A percentile compares a stretch with the other conserved stretches of the same genome.
Evolutionary conservation across 306 rosid genomes (phyloP).

Genomic region (Vicia villosa): DNA sequence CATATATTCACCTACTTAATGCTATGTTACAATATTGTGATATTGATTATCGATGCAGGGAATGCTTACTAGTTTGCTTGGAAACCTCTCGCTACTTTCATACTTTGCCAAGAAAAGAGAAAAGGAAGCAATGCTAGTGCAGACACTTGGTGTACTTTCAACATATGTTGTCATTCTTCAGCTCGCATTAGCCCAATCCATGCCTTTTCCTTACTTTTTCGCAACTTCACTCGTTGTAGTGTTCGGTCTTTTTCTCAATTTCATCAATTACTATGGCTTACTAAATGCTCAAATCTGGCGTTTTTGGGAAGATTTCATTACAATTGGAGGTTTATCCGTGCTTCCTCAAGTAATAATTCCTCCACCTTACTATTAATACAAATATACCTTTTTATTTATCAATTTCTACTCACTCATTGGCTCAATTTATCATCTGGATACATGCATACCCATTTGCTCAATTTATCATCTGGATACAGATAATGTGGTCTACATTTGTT

Average conservation of each 20-base stretch:
- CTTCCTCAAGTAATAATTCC: conserved; percentile 73
- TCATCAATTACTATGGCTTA: conserved; percentile 64
- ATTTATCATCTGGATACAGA: conserved; percentile 50
- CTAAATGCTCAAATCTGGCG: conserved; percentile 67
- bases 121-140: conserved; percentile 80
- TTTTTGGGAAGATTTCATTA: conserved; percentile 86
- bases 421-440: conserved; percentile 29
- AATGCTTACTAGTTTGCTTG: conserved; percentile 84
- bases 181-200: conserved; percentile 78
- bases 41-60: conserved; percentile 54
- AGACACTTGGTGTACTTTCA: conserved; percentile 73
- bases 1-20: no score
- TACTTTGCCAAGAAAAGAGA: conserved; percentile 91
- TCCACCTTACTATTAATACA: conserved; percentile 13
- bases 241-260: conserved; percentile 77
- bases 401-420: neutral
- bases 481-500: conserved; percentile 99
- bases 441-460: conserved; percentile 40
- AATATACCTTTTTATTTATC: conserved; percentile 7
- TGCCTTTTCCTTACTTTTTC: conserved; percentile 75
- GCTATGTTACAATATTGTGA: no score
- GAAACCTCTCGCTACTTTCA: conserved; percentile 81
- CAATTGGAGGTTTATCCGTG: conserved; percentile 81
- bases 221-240: conserved; percentile 62
- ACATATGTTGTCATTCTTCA: conserved; percentile 66